Percentiles rank a stretch among this genome's conserved stretches.
These are phyloP conservation scores for Fusarium torreyae DNA, from an alignment of 2,329 filamentous ascomycete species.

Conservation along the genomic window DNA sequence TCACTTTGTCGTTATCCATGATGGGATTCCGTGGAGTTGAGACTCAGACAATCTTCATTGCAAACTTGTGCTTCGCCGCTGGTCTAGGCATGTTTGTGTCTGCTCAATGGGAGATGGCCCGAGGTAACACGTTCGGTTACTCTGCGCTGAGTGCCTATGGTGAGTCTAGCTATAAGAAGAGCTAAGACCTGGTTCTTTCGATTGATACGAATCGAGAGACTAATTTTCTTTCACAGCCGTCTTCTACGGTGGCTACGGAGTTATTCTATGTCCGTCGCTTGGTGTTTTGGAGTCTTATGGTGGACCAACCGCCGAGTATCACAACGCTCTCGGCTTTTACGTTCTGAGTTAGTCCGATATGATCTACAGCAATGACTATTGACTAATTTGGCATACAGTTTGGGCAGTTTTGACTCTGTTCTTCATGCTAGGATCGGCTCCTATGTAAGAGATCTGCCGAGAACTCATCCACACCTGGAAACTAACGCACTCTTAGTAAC, in stretches of 20 bases:
- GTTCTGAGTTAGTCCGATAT: conserved; percentile 38
- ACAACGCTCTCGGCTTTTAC: conserved; percentile 52
- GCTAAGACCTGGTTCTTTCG: no score
- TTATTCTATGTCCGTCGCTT: conserved; percentile 45
- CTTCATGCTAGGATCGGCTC: conserved; percentile 47
- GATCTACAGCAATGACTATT: rapidly evolving
- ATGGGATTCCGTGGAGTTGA: conserved; percentile 51
- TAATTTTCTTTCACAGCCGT: conserved; percentile 23
- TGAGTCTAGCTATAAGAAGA: neutral
- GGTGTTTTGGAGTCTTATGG: conserved; percentile 49
- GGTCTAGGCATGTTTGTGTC: conserved; percentile 49
- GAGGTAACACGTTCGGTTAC: conserved; percentile 51
- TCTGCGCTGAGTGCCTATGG: conserved; percentile 50
- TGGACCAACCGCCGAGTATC: conserved; percentile 46
- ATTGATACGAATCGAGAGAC: neutral
- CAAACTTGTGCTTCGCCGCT: conserved; percentile 51
- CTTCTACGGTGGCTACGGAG: conserved; percentile 51
- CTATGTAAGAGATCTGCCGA: conserved; percentile 27
- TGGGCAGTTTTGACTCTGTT: conserved; percentile 50
- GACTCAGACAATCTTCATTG: conserved; percentile 50
- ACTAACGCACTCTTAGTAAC: conserved; percentile 25
- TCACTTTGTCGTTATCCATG: conserved; percentile 49
- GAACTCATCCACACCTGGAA: no score
- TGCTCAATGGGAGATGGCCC: conserved; percentile 51
- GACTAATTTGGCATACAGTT: conserved; percentile 34